Percentiles rank a stretch among this genome's conserved stretches.
Conservation (phyloP, 768 basidiomycete genomes). For the Suillus subalutaceus region DNA sequence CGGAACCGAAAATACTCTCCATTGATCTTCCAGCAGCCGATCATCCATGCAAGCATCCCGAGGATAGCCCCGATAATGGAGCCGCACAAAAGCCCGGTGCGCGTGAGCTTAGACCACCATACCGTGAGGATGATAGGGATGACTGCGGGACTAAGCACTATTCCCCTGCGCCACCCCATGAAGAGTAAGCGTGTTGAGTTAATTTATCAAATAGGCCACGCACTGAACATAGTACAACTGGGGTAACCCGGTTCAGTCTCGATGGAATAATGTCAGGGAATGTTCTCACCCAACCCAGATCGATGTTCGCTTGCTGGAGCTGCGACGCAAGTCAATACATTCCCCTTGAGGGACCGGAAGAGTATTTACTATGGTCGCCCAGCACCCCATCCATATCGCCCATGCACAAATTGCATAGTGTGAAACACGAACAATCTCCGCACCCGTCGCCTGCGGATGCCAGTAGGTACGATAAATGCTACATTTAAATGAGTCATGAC, state of each 20-base stretch:
- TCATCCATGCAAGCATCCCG: conserved; percentile 42
- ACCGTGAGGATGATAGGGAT: conserved; percentile 40
- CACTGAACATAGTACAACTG: conserved; percentile 40
- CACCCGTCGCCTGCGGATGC: conserved; percentile 31
- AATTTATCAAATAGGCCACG: conserved; percentile 3
- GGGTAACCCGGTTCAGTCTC: background rate
- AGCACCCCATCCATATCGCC: conserved; percentile 42
- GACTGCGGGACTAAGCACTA: conserved; percentile 39
- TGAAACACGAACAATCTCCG: conserved; percentile 37
- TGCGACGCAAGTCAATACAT: conserved; percentile 5
- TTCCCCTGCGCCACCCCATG: conserved; percentile 28
- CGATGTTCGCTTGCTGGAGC: conserved; percentile 36
- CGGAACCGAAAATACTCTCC: conserved; percentile 21
- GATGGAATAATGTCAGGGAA: background rate
- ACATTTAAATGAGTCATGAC: conserved; percentile 4
- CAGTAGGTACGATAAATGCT: conserved; percentile 39
- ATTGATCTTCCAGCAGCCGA: conserved; percentile 39
- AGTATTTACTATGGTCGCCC: conserved; percentile 35
- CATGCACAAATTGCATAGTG: conserved; percentile 36
- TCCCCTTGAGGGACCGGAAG: background rate
- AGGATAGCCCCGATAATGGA: conserved; percentile 36
- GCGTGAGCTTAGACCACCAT: conserved; percentile 38
- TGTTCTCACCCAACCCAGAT: conserved; percentile 36
- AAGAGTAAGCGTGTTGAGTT: background rate
- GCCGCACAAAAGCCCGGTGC: conserved; percentile 33